A percentile compares a stretch with the other conserved stretches of the same genome.
Conservation (phyloP, 2,329 filamentous ascomycete species). For the Stachybotrys echinatus region DNA sequence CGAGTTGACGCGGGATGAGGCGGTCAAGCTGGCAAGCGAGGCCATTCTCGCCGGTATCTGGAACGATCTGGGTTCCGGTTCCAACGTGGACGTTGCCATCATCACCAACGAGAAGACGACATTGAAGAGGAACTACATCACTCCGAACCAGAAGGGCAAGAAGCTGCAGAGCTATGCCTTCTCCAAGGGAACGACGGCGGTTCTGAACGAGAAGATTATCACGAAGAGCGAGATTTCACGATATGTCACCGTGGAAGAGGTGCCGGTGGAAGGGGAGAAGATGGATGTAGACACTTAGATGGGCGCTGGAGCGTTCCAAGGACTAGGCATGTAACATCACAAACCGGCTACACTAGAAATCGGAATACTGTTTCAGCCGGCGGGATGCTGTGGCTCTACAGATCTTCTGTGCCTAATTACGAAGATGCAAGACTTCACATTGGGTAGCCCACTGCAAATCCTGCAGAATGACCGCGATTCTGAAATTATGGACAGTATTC, state of each 20-base stretch:
- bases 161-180: slow-evolving; percentile 96
- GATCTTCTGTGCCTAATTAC: background rate
- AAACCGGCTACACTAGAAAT: slow-evolving; percentile 10
- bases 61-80: slow-evolving; percentile 95
- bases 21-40: slow-evolving; percentile 75
- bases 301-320: background rate
- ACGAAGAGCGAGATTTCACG: slow-evolving; percentile 90
- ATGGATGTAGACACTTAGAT: slow-evolving; percentile 62
- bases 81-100: slow-evolving; percentile 94
- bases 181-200: slow-evolving; percentile 85
- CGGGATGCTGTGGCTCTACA: slow-evolving; percentile 5
- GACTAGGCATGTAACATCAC: slow-evolving; percentile 1
- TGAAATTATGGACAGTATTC: no score
- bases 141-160: slow-evolving; percentile 81
- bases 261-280: slow-evolving; percentile 63
- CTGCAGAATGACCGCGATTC: no score
- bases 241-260: slow-evolving; percentile 86
- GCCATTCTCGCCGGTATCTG: slow-evolving; percentile 97
- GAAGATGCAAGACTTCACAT: no score
- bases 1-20: slow-evolving; percentile 69
- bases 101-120: slow-evolving; percentile 96
- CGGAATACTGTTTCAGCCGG: slow-evolving; percentile 10
- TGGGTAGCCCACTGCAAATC: no score
- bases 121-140: slow-evolving; percentile 86
- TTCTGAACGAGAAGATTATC: slow-evolving; percentile 94